Conservation (phyloP, 768 basidiomycete genomes). For the Kwoniella shandongensis region DNA sequence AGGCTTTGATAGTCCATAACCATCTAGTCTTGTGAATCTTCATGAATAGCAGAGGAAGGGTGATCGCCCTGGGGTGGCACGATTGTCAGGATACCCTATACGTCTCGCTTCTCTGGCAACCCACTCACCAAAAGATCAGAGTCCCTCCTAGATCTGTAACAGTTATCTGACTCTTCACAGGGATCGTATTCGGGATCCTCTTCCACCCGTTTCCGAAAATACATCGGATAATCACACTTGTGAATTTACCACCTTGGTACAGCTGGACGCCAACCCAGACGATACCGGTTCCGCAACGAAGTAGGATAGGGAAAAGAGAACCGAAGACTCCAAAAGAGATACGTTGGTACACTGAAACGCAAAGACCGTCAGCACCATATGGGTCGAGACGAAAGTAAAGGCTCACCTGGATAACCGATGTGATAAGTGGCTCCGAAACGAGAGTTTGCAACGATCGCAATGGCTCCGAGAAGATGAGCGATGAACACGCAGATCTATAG, state of each 20-base stretch:
- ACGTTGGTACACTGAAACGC: too few species aligned
- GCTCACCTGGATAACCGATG: too few species aligned
- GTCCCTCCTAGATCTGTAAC: not conserved
- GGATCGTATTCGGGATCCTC: too few species aligned
- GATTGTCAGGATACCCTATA: not conserved
- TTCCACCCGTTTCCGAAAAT: too few species aligned
- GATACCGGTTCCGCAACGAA: not conserved
- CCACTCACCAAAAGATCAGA: not conserved
- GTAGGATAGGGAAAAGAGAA: too few species aligned
- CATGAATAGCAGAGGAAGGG: slow-evolving; percentile 19
- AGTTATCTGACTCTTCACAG: too few species aligned
- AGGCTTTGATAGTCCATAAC: slow-evolving; percentile 21
- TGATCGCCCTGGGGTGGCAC: slow-evolving; percentile 13
- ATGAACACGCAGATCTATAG: slow-evolving; percentile 13
- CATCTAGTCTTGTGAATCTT: slow-evolving; percentile 21
- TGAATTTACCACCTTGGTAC: slow-evolving; percentile 6
- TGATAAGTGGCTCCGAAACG: too few species aligned
- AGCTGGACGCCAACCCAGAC: too few species aligned
- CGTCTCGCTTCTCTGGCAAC: not conserved
- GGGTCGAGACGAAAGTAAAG: too few species aligned
- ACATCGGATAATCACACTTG: not conserved
- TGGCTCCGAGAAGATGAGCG: slow-evolving; percentile 13
- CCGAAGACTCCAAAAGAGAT: too few species aligned
- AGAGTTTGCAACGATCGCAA: slow-evolving; percentile 18
- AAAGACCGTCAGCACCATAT: too few species aligned